A percentile compares a stretch with the other conserved stretches of the same genome.
phyloP scores from a whole-genome alignment of 139 green algal genomes.

The Tetratostichococcus sp. region DNA sequence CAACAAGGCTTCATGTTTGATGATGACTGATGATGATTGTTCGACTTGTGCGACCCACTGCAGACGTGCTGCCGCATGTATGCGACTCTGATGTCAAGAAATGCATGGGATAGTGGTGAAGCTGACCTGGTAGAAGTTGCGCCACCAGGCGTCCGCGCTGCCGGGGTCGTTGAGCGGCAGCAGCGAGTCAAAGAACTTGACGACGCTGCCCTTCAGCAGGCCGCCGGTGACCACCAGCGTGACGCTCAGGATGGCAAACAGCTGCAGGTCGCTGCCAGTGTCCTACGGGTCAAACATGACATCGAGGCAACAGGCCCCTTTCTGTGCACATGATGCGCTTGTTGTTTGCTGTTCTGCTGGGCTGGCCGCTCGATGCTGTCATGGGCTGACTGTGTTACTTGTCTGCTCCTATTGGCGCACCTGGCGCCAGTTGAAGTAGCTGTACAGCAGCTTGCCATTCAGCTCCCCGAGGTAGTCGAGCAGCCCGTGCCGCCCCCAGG shows the following conservation, averaged over 20 bases:
- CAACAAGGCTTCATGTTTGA: too few relatives aligned
- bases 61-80: too few relatives aligned
- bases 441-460: not conserved
- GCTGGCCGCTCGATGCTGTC: too few relatives aligned
- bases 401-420: not conserved
- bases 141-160: not conserved
- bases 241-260: slow-evolving; percentile 6
- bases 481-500: not conserved
- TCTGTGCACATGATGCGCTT: too few relatives aligned
- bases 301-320: too few relatives aligned
- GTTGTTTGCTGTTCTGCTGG: too few relatives aligned
- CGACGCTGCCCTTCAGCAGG: not conserved
- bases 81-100: too few relatives aligned
- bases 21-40: too few relatives aligned
- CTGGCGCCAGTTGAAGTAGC: not conserved
- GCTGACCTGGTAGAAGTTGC: not conserved
- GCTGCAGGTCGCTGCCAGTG: slow-evolving; percentile 22
- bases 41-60: too few relatives aligned
- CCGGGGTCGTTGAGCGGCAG: not conserved
- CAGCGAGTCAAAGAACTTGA: not conserved
- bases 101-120: too few relatives aligned
- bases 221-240: not conserved
- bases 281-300: not conserved
- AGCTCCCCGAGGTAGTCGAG: not conserved
- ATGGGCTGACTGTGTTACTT: too few relatives aligned